Evolutionary conservation across 2,329 filamentous ascomycete species (phyloP).

Genomic region (Epichloe hybrida): DNA sequence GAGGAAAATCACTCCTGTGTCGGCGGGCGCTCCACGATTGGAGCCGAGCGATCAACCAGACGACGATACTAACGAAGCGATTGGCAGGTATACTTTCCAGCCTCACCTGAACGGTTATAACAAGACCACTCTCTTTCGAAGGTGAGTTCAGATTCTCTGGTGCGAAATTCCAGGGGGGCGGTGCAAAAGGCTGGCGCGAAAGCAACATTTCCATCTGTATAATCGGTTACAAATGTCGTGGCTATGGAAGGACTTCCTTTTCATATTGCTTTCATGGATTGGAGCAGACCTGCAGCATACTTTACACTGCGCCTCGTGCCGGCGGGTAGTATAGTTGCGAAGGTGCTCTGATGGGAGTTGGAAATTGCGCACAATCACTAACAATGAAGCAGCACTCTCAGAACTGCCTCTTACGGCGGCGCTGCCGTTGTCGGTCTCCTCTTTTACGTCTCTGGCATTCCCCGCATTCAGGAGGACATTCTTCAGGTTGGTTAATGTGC

Average conservation of each 20-base stretch:
- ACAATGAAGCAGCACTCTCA: conserved; percentile 4
- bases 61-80: conserved; percentile 14
- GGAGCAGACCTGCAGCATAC: background rate
- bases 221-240: background rate
- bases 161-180: background rate
- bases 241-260: background rate
- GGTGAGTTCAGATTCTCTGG: conserved; percentile 33
- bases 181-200: background rate
- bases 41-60: background rate
- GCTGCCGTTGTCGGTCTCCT: conserved; percentile 44
- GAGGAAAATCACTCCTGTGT: background rate
- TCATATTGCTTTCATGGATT: background rate
- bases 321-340: background rate
- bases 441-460: conserved; percentile 49
- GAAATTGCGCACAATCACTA: background rate
- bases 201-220: background rate
- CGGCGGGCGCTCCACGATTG: background rate
- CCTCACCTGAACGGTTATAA: conserved; percentile 37
- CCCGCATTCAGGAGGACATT: conserved; percentile 45
- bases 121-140: conserved; percentile 28
- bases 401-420: conserved; percentile 38
- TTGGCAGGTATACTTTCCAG: conserved; percentile 43
- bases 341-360: background rate
- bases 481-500: conserved; percentile 32
- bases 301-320: background rate